A percentile compares a stretch with the other conserved stretches of the same genome.
Conservation (phyloP, 2,329 filamentous ascomycete genomes). For the Aspergillus brasiliensis region DNA sequence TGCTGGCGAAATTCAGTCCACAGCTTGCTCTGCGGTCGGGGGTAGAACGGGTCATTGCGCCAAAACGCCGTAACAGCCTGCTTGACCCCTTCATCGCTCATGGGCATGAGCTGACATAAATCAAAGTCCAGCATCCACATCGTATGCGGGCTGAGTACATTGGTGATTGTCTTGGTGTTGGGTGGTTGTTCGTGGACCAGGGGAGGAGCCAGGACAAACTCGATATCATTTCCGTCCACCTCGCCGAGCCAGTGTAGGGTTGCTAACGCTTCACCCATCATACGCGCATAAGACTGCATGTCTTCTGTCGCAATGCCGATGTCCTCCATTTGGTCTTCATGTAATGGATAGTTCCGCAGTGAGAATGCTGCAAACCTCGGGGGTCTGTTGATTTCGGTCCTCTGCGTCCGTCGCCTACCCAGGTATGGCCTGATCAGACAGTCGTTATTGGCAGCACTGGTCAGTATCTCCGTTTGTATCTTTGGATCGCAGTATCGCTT, state of each 20-base stretch:
- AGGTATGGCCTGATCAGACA: constrained; percentile 56
- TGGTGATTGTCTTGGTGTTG: constrained; percentile 1
- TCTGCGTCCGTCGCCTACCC: constrained; percentile 37
- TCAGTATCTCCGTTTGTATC: constrained; percentile 27
- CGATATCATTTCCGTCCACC: constrained; percentile 57
- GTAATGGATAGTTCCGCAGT: constrained; percentile 54
- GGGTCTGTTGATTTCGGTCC: background rate
- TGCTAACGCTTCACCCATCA: constrained; percentile 55
- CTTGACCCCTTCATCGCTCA: constrained; percentile 45
- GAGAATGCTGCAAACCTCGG: constrained; percentile 34
- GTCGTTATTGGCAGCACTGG: constrained; percentile 42
- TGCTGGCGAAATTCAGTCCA: constrained; percentile 31
- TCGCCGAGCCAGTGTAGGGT: constrained; percentile 53
- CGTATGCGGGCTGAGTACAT: constrained; percentile 34
- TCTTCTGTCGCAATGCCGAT: constrained; percentile 37
- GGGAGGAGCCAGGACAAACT: constrained; percentile 53
- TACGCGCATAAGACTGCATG: constrained; percentile 38
- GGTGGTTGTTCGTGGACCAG: background rate
- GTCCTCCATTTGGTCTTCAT: constrained; percentile 54
- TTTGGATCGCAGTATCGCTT: constrained; percentile 35
- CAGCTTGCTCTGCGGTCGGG: constrained; percentile 36
- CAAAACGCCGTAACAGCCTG: constrained; percentile 50
- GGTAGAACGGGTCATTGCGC: constrained; percentile 57
- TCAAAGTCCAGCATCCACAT: constrained; percentile 56
- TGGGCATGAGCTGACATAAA: constrained; percentile 38